phyloP scores from a whole-genome alignment of 805 yeast genomes.

The Priceomyces fermenticarens region DNA sequence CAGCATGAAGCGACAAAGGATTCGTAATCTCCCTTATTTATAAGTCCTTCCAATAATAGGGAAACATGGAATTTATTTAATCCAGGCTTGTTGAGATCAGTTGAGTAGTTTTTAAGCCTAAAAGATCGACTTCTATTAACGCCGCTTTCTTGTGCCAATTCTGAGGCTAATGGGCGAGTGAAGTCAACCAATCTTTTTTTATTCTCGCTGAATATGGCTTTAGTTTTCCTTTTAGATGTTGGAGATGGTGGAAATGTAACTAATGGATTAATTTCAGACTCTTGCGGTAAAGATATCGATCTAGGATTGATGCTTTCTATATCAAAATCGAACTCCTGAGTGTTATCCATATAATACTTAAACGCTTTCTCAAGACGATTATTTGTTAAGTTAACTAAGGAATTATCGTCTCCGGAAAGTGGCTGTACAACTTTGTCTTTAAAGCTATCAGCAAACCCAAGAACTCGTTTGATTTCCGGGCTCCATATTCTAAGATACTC shows the following conservation, averaged over 20 bases:
- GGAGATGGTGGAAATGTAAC: slow-evolving; percentile 30
- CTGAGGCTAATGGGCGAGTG: slow-evolving; percentile 20
- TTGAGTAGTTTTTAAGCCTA: slow-evolving; percentile 16
- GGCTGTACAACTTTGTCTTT: background rate
- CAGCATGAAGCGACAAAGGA: slow-evolving; percentile 31
- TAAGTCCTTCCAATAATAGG: slow-evolving; percentile 27
- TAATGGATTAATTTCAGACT: slow-evolving; percentile 21
- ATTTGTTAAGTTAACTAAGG: slow-evolving; percentile 13
- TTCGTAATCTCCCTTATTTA: slow-evolving; percentile 25
- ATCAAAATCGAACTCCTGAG: slow-evolving; percentile 1
- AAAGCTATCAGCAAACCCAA: slow-evolving; percentile 9
- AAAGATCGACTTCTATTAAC: slow-evolving; percentile 12
- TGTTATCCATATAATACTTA: slow-evolving; percentile 1
- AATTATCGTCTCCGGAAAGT: slow-evolving; percentile 3
- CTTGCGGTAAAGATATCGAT: slow-evolving; percentile 1
- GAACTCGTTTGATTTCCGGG: slow-evolving; percentile 26
- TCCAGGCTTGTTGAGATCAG: slow-evolving; percentile 9
- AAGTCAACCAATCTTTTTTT: slow-evolving; percentile 30
- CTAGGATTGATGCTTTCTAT: slow-evolving; percentile 13
- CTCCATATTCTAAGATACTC: slow-evolving; percentile 29
- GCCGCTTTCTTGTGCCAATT: slow-evolving; percentile 13
- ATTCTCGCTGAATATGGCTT: slow-evolving; percentile 23
- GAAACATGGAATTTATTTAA: slow-evolving; percentile 32
- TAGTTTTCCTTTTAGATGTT: slow-evolving; percentile 19
- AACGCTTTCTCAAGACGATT: slow-evolving; percentile 10